phyloP scores from a whole-genome alignment of 257 asterid species.

The Paulownia fortunei region DNA sequence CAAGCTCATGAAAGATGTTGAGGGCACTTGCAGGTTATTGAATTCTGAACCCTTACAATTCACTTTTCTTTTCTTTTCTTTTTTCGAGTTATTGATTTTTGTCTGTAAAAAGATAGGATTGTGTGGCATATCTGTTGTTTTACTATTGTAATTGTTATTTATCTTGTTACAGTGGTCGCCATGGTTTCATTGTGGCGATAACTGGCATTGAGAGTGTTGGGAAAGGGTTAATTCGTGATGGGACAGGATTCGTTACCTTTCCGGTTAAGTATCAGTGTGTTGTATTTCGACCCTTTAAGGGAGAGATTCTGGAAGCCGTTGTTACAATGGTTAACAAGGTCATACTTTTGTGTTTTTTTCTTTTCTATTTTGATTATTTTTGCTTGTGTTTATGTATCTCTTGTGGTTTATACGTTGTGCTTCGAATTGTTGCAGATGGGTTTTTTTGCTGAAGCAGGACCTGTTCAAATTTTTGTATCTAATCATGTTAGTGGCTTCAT shows the following conservation, averaged over 20 bases:
- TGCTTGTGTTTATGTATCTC: neutral
- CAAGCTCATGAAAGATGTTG: conserved; percentile 96
- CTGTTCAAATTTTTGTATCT: conserved; percentile 92
- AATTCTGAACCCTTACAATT: neutral
- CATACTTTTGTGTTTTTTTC: neutral
- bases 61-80: neutral
- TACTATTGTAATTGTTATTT: neutral
- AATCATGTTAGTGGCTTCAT: conserved; percentile 67
- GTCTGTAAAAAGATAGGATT: neutral
- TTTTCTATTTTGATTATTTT: neutral
- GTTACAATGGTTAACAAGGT: conserved; percentile 96
- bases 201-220: conserved; percentile 93
- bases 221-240: conserved; percentile 93
- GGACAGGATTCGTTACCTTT: conserved; percentile 91
- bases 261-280: conserved; percentile 94
- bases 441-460: conserved; percentile 97
- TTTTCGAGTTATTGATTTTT: neutral
- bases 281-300: conserved; percentile 94
- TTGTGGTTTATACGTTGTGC: neutral
- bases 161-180: conserved; percentile 67
- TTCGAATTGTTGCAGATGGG: conserved; percentile 80
- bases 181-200: conserved; percentile 93
- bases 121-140: neutral
- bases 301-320: conserved; percentile 91
- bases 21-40: conserved; percentile 94